phyloP scores from a whole-genome alignment of 352 stramenopile genomes.

The Elongisporangium senticosum region DNA sequence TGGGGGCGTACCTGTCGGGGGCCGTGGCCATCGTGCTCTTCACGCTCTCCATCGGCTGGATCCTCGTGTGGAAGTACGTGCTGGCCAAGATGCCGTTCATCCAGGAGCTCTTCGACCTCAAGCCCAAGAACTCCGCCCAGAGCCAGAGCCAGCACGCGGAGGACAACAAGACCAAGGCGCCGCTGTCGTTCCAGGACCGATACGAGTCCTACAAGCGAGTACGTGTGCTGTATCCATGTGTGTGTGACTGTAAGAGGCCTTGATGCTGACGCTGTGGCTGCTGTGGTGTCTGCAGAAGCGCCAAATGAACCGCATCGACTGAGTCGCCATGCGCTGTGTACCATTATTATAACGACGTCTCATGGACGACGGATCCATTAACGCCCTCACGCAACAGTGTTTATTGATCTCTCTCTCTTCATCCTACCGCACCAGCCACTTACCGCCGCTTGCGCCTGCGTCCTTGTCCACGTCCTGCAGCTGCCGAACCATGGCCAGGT shows the following conservation, averaged over 20 bases:
- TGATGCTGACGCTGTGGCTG: slow-evolving; percentile 1
- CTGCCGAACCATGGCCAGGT: slow-evolving; percentile 58
- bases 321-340: neutral
- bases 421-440: slow-evolving; percentile 67
- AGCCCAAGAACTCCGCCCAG: slow-evolving; percentile 39
- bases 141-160: slow-evolving; percentile 7
- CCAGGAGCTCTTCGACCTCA: slow-evolving; percentile 80
- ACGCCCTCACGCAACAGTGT: neutral
- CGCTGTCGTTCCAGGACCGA: slow-evolving; percentile 69
- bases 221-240: slow-evolving; percentile 3
- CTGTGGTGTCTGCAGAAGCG: slow-evolving; percentile 33
- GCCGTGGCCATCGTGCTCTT: slow-evolving; percentile 81
- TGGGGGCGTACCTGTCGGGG: slow-evolving; percentile 61
- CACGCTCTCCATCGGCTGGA: slow-evolving; percentile 65
- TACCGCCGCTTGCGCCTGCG: slow-evolving; percentile 38
- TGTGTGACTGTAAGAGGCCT: neutral
- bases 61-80: slow-evolving; percentile 83
- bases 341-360: slow-evolving; percentile 1
- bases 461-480: slow-evolving; percentile 52
- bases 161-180: slow-evolving; percentile 26
- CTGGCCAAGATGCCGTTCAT: slow-evolving; percentile 80
- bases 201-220: slow-evolving; percentile 66
- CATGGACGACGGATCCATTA: neutral
- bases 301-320: slow-evolving; percentile 21
- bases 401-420: neutral